Evolutionary conservation across 345 rosid genomes (phyloP).

Genomic region (Aquilaria yunnanensis): DNA sequence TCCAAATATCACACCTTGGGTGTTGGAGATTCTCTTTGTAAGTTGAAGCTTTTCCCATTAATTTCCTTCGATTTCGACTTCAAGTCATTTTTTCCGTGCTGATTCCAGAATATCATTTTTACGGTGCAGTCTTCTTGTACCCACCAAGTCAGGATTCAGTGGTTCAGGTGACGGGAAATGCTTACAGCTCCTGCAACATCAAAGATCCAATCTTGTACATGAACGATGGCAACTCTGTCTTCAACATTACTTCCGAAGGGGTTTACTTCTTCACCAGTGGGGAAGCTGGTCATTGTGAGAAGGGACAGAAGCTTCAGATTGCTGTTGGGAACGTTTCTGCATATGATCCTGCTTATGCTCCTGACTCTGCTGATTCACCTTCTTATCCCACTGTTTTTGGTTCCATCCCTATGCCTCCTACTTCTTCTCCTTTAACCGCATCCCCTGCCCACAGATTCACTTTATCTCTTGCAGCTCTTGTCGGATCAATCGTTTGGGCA

Average conservation of each 20-base stretch:
- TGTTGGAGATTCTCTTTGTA: slow-evolving; percentile 82
- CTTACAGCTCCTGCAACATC: slow-evolving; percentile 63
- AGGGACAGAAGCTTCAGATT: slow-evolving; percentile 78
- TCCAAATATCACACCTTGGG: slow-evolving; percentile 51
- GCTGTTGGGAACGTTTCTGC: slow-evolving; percentile 59
- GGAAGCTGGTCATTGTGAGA: slow-evolving; percentile 61
- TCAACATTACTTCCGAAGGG: slow-evolving; percentile 68
- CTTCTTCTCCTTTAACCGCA: slow-evolving; percentile 21
- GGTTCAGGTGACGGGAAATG: slow-evolving; percentile 61
- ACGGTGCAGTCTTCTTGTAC: slow-evolving; percentile 71
- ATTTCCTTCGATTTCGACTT: not conserved
- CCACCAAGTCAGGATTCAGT: slow-evolving; percentile 98
- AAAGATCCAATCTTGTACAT: slow-evolving; percentile 76
- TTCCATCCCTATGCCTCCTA: slow-evolving; percentile 53
- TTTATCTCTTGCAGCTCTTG: slow-evolving; percentile 23
- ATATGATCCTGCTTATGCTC: slow-evolving; percentile 40
- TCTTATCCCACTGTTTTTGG: slow-evolving; percentile 70
- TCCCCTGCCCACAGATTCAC: slow-evolving; percentile 18
- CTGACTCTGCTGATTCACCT: slow-evolving; percentile 55
- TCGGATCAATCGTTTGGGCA: slow-evolving; percentile 35
- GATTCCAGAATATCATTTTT: not conserved
- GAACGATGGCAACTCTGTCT: slow-evolving; percentile 92
- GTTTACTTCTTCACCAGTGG: slow-evolving; percentile 83
- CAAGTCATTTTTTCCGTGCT: not conserved
- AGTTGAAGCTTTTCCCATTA: slow-evolving; percentile 14